Evolutionary conservation across 352 stramenopile species (phyloP), one percentile per base, ranked within the genome.

Genomic region (Pythium graminicola): DNA sequence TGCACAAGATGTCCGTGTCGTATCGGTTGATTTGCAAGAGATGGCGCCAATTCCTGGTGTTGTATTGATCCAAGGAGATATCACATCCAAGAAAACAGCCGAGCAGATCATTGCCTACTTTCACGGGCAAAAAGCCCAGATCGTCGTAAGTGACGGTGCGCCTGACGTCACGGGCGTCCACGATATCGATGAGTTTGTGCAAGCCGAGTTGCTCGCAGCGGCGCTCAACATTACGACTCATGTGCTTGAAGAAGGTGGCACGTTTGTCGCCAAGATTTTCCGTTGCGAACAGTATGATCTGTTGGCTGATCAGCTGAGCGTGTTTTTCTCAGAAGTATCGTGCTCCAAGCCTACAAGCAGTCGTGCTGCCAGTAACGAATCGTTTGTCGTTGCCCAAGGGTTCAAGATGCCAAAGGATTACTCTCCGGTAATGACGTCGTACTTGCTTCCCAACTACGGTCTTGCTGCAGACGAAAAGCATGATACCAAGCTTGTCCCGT

Each of bases 131-230:
- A 87, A 95, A 26, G 96, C 96, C 20, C 93, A 99, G 49, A 67
- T 99, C 1, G 97, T 99, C 6, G 89, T 99, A 10, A 99, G 94
- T 55, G 97, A 99, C 73, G 97, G 97, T 39, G 97, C 97, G 5
- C 97, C 97, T 1, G 97, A 99, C 55, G 97, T 99, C n/a, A 69
- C 88, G 1, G 79, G 80, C 1, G 62, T 91, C 39, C 74, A 92
- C 39, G 84, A 93, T 33, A 44, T 92, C 32, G 81, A 93, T 55
- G 79, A 92, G 60, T 90, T 89, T 61, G 50, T 92, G 27, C 79
- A 92, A 58, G 80, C 79, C 22, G 77, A 91, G 54, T 68, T 92
- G 16, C 77, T 92, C 41, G 75, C 89, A 7, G 75, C 79, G 6
- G 84, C 67, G 24, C 71, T 94, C 24, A 89, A 90, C 52, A 89